phyloP scores from a whole-genome alignment of 257 asterid species.

The Lithospermum erythrorhizon region DNA sequence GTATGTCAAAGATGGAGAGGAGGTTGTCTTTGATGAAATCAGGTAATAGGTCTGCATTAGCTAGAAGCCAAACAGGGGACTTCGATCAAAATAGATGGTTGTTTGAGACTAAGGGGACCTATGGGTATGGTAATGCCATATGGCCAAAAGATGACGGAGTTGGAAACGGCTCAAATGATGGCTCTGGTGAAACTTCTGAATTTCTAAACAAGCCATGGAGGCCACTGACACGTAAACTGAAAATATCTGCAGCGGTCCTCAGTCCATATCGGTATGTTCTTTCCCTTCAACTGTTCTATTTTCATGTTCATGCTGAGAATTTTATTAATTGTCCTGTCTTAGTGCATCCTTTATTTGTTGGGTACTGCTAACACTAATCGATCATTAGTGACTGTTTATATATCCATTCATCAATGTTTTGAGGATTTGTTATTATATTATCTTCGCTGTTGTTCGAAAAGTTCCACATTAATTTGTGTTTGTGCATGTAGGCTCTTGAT shows the following conservation, averaged over 20 bases:
- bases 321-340: background rate
- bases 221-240: slow-evolving; percentile 11
- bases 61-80: slow-evolving; percentile 12
- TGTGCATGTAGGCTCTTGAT: slow-evolving; percentile 8
- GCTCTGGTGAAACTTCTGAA: slow-evolving; percentile 5
- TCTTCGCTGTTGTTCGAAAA: background rate
- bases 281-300: background rate
- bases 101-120: slow-evolving; percentile 13
- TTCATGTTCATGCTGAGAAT: too few relatives aligned
- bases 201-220: slow-evolving; percentile 14
- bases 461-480: background rate
- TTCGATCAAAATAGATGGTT: slow-evolving; percentile 13
- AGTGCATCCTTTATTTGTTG: background rate
- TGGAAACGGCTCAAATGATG: slow-evolving; percentile 1
- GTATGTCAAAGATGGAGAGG: slow-evolving; percentile 13
- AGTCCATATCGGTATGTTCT: slow-evolving; percentile 11
- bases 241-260: slow-evolving; percentile 8
- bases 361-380: background rate
- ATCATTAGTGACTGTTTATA: background rate
- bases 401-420: background rate
- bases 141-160: slow-evolving; percentile 11
- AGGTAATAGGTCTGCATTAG: slow-evolving; percentile 2
- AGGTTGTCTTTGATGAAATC: slow-evolving; percentile 14
- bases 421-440: background rate
- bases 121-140: slow-evolving; percentile 15